Base-by-base conservation (phyloP, 129 eudicot genomes). In the Solidago caesia region DNA sequence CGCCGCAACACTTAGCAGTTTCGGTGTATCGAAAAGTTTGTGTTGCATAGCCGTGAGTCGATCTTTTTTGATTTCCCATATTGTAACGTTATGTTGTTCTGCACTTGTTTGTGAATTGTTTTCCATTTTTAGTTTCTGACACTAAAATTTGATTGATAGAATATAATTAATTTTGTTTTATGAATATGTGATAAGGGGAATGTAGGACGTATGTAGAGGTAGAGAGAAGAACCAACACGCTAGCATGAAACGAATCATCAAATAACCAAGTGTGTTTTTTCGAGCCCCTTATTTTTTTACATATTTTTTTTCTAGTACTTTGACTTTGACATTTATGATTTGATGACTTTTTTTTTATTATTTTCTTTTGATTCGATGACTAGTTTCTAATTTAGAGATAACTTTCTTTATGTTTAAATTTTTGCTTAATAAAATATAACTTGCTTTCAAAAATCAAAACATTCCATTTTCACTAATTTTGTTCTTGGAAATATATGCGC, bases 61-160 rank as follows among this genome's bases (percentile, higher is more conserved):
- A 41, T 82, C 81, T 65, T 44, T n/a, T 63, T 92, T 84, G 13
- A 84, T 80, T 66, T 87, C 83, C 93, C 93, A 87, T 0, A 81
- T 76, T 10, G 75, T 25, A 64, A 82, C 49, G 12, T 77, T 13
- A 9, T 82, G 86, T n/a, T 87, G 79, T 7, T 33, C 55, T 7
- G 43, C 75, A 16, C 13, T 13, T 55, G 4, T 51, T 64, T 1
- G 72, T 27, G 82, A 64, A 64, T 72, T 25, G 60, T n/a, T 71
- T 4, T 53, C 43, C 82, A 79, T 79, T 25, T 27, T 79, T 2
- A 2, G 3, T 0, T 6, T 58, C 47, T 7, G 68, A 33, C 39
- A 33, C 3, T 33, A 33, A 33, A 33, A 11, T 49, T 48, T 46
- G 7, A 46, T 6, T 4, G 3, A 51, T 51, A 11, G 5, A 2